Evolutionary conservation across 495 filamentous ascomycete genomes (phyloP), one percentile per base, ranked within the genome.

Genomic region (Podospora comata): DNA sequence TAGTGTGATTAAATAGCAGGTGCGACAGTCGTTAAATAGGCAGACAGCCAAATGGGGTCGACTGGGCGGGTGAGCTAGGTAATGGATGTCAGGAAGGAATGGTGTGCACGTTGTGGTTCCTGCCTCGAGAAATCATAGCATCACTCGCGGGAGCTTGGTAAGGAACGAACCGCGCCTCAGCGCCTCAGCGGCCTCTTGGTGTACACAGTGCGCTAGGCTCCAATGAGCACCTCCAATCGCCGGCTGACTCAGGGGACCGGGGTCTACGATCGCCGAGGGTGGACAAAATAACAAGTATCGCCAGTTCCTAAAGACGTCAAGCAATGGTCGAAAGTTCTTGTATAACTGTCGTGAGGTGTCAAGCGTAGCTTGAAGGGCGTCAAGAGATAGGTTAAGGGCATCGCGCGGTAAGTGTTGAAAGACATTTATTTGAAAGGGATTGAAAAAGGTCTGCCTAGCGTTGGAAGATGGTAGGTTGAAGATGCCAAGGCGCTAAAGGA

Each of bases 161-260:
- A 64, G 57, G 67, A 32, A n/a, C 13, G 57, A 63, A 61, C 58
- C 63, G 64, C 67, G 63, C 20, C 58, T 54, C 34, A 23, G 64
- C 67, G 63, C 20, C 58, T 32, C 60, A 53, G 13, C 23, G 23
- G 9, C 53, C 56, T 48, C 48, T 32, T 32, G 23, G 23, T 23
- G 39, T 18, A 19, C 30, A 20, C 59, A 48, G 61, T n/a, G 61
- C 61, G 61, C 61, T 63, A 63, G 32, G 65, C 58, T 27, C 7
- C 58, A 62, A 30, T 27, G 28, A 62, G 48, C 54, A n/a, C 18
- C 62, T 32, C 19, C 44, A 61, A 23, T 61, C 44, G 13, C 30
- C 57, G 34, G 68, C 63, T 72, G 68, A 68, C 64, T 70, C 65
- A 66, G 48, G 32, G 63, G 30, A 62, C 18, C 61, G 18, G 32